These are phyloP conservation scores for Amoebophrya sp. DNA, from an alignment of 169 alveolate species.

Conservation along the genomic window DNA sequence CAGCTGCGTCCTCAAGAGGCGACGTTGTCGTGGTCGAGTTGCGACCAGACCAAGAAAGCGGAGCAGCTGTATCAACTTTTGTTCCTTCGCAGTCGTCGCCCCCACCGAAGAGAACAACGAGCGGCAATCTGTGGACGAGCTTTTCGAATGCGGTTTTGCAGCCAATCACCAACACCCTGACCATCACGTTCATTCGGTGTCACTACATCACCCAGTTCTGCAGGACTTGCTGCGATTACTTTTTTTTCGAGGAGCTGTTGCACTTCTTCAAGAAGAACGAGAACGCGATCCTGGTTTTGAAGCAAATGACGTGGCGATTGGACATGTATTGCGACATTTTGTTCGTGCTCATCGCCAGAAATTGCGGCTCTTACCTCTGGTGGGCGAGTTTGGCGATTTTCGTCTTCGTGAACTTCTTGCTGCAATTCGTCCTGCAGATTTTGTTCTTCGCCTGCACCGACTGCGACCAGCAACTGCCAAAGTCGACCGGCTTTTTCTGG, in stretches of 20 bases:
- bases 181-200: too few relatives aligned
- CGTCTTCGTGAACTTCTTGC: not conserved
- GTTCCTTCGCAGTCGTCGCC: too few relatives aligned
- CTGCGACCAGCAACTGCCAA: not conserved
- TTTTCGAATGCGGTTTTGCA: too few relatives aligned
- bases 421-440: not conserved
- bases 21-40: too few relatives aligned
- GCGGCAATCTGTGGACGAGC: too few relatives aligned
- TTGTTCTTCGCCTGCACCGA: not conserved
- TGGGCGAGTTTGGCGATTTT: not conserved
- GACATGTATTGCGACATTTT: not conserved
- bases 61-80: too few relatives aligned
- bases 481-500: not conserved
- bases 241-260: not conserved
- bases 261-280: not conserved
- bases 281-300: not conserved
- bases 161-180: too few relatives aligned
- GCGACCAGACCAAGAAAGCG: too few relatives aligned
- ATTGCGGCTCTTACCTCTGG: not conserved
- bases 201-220: too few relatives aligned
- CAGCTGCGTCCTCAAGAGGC: too few relatives aligned
- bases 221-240: not conserved
- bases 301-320: not conserved
- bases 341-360: not conserved
- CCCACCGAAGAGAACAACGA: too few relatives aligned